Conservation (phyloP, 2,329 filamentous ascomycete species). For the Thielaviopsis euricoi region DNA sequence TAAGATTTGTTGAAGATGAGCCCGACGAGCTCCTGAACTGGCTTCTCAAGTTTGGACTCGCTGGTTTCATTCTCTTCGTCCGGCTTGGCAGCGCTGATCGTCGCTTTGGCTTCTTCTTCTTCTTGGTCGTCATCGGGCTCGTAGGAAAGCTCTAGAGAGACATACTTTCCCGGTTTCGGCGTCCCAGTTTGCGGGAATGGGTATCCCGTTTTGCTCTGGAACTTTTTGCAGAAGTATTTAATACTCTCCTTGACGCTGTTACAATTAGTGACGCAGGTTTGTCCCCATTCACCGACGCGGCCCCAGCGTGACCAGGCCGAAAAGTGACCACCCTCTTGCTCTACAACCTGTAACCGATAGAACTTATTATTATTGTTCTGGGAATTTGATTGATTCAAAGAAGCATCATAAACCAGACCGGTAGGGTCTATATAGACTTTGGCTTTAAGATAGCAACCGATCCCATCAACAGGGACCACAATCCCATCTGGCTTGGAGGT, state of each 20-base stretch:
- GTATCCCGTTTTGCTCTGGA: conserved; percentile 44
- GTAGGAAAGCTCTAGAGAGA: conserved; percentile 67
- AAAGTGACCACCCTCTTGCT: conserved; percentile 1
- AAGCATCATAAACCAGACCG: conserved; percentile 60
- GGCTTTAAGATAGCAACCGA: conserved; percentile 21
- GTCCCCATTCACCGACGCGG: conserved; percentile 48
- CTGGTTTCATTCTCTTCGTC: conserved; percentile 18
- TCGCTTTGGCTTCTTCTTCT: conserved; percentile 26
- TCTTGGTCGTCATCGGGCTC: conserved; percentile 50
- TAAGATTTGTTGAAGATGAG: conserved; percentile 71
- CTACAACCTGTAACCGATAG: conserved; percentile 50
- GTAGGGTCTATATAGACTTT: conserved; percentile 49
- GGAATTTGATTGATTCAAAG: conserved; percentile 62
- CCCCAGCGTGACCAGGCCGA: conserved; percentile 63
- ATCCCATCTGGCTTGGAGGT: conserved; percentile 29
- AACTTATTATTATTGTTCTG: conserved; percentile 68
- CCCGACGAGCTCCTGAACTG: conserved; percentile 53
- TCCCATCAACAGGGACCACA: conserved; percentile 34
- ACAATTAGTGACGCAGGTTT: conserved; percentile 27
- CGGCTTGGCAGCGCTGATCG: conserved; percentile 10
- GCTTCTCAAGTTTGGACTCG: conserved; percentile 28
- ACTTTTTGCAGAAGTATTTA: conserved; percentile 40
- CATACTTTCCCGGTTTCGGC: conserved; percentile 55
- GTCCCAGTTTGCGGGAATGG: conserved; percentile 35
- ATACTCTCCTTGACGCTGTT: conserved; percentile 28